A percentile compares a stretch with the other conserved stretches of the same genome.
These are phyloP conservation scores for Eucalyptus rudis DNA, from an alignment of 345 rosid genomes.

Conservation along the genomic window DNA sequence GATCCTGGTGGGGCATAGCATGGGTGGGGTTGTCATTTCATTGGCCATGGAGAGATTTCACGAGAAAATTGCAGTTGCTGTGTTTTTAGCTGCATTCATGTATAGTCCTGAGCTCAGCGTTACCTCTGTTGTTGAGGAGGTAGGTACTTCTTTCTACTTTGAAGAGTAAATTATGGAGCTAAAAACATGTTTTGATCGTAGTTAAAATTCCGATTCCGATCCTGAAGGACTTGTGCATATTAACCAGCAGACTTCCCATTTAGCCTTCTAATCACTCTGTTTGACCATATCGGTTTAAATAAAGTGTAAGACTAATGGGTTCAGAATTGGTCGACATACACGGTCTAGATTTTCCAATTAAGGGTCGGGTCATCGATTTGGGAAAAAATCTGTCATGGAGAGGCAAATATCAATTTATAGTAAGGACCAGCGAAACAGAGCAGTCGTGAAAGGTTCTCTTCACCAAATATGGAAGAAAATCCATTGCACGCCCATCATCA, in stretches of 20 bases:
- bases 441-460: not conserved
- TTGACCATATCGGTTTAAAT: not conserved
- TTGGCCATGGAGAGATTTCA: conserved; percentile 14
- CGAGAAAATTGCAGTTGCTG: not conserved
- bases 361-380: not conserved
- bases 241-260: not conserved
- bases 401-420: not conserved
- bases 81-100: conserved; percentile 4
- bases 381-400: not conserved
- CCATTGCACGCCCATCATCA: not conserved
- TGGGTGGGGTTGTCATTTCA: conserved; percentile 7
- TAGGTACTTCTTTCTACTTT: not conserved
- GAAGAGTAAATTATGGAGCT: not conserved
- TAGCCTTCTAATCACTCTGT: not conserved
- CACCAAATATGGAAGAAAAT: not conserved
- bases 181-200: not conserved
- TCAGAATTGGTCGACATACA: not conserved
- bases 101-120: not conserved
- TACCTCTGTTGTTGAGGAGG: not conserved
- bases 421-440: not conserved
- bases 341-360: not conserved
- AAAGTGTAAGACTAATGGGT: not conserved
- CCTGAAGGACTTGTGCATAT: not conserved
- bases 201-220: not conserved
- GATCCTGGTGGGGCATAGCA: conserved; percentile 17